Evolutionary conservation across 2,329 filamentous ascomycete species (phyloP).

Genomic region (Erysiphe pulchra): DNA sequence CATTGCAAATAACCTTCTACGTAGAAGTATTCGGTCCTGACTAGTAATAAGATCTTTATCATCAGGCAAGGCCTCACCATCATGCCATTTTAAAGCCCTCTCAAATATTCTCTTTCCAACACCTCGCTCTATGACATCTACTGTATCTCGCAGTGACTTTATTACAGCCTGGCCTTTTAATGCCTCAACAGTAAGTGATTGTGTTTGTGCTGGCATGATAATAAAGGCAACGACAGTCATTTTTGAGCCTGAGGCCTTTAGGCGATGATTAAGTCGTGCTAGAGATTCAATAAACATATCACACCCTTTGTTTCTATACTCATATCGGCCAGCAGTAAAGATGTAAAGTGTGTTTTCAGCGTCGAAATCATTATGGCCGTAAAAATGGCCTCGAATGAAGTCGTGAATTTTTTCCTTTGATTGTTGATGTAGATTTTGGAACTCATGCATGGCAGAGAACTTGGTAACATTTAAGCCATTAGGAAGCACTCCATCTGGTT

Average conservation of each 20-base stretch:
- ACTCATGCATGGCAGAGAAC: conserved; percentile 94
- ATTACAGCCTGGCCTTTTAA: conserved; percentile 93
- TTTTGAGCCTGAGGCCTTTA: conserved; percentile 67
- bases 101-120: conserved; percentile 90
- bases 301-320: conserved; percentile 94
- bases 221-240: conserved; percentile 92
- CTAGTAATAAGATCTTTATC: conserved; percentile 88
- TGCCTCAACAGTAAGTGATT: conserved; percentile 81
- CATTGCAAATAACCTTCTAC: conserved; percentile 85
- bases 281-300: conserved; percentile 99
- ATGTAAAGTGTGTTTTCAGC: conserved; percentile 92
- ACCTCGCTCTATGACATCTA: conserved; percentile 75
- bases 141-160: conserved; percentile 81
- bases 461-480: conserved; percentile 97
- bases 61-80: conserved; percentile 78
- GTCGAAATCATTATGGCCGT: conserved; percentile 93
- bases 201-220: conserved; percentile 95
- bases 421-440: conserved; percentile 91
- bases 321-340: conserved; percentile 90
- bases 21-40: conserved; percentile 77
- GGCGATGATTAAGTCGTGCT: conserved; percentile 75
- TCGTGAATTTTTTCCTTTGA: conserved; percentile 96
- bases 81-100: conserved; percentile 81
- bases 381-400: conserved; percentile 94
- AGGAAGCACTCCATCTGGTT: conserved; percentile 85